A percentile compares a stretch with the other conserved stretches of the same genome.
Evolutionary conservation across 2,329 filamentous ascomycete species (phyloP).

Genomic region (Fusarium guadeloupense): DNA sequence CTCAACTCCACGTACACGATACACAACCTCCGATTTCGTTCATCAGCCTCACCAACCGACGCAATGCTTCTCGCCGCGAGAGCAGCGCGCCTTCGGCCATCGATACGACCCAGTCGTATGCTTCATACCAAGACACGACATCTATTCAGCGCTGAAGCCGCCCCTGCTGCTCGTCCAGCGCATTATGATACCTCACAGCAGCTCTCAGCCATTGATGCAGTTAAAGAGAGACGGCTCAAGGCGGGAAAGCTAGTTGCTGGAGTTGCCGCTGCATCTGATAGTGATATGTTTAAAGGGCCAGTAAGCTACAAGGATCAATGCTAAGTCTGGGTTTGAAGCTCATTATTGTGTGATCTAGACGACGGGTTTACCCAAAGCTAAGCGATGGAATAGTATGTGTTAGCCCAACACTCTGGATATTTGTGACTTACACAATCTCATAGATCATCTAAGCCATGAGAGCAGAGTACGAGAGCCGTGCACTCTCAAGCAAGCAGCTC

Average conservation of each 20-base stretch:
- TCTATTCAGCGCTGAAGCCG: constrained; percentile 39
- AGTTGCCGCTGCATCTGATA: constrained; percentile 78
- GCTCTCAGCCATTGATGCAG: constrained; percentile 44
- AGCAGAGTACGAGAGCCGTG: constrained; percentile 68
- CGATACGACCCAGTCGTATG: constrained; percentile 14
- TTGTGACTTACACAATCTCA: constrained; percentile 16
- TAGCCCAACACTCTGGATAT: background rate
- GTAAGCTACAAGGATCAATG: constrained; percentile 53
- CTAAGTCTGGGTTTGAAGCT: background rate
- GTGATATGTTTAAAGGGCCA: constrained; percentile 83
- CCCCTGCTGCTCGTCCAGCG: constrained; percentile 38
- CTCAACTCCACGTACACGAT: constrained; percentile 16
- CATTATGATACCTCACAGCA: constrained; percentile 36
- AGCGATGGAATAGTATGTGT: constrained; percentile 84
- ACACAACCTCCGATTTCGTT: background rate
- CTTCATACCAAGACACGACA: constrained; percentile 33
- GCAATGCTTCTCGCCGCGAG: constrained; percentile 37
- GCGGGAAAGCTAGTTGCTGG: constrained; percentile 78
- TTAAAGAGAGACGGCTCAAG: constrained; percentile 64
- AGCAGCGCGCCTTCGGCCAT: constrained; percentile 31
- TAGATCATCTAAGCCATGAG: constrained; percentile 70
- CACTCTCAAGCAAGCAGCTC: constrained; percentile 84
- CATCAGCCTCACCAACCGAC: background rate
- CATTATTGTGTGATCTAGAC: constrained; percentile 40
- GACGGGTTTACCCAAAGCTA: constrained; percentile 75